phyloP scores from a whole-genome alignment of 345 rosid species.

The Carallia pectinifolia region DNA sequence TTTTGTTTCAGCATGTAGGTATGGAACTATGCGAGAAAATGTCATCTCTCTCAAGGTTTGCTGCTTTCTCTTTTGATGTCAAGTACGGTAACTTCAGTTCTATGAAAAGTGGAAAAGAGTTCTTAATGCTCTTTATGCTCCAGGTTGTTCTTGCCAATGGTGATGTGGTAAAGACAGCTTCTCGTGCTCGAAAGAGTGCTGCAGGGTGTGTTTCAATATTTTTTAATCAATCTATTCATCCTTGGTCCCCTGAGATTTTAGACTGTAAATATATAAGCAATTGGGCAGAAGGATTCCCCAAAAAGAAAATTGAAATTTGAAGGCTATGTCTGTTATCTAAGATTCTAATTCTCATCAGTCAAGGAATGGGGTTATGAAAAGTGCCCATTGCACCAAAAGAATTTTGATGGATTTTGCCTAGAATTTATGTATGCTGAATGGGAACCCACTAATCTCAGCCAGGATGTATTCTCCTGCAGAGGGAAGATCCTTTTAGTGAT shows the following conservation, averaged over 20 bases:
- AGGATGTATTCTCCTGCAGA: too few species aligned
- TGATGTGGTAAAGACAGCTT: conserved; percentile 91
- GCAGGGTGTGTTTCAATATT: conserved; percentile 66
- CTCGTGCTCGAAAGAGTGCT: conserved; percentile 96
- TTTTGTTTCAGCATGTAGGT: conserved; percentile 70
- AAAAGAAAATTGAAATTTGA: not conserved
- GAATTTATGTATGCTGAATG: not conserved
- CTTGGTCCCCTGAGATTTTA: not conserved
- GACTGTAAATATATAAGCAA: not conserved
- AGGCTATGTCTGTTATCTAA: not conserved
- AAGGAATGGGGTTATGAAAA: not conserved
- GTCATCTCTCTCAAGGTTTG: conserved; percentile 89
- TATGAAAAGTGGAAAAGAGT: conserved; percentile 2
- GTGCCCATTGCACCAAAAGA: not conserved
- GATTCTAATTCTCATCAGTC: not conserved
- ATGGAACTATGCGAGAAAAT: conserved; percentile 95
- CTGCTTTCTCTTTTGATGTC: conserved; percentile 16
- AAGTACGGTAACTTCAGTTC: not conserved
- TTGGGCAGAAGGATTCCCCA: too few species aligned
- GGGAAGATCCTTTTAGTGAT: too few species aligned
- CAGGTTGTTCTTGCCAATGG: conserved; percentile 93
- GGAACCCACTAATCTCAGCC: not conserved
- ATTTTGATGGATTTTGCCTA: not conserved
- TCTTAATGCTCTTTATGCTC: conserved; percentile 27
- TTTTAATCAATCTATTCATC: conserved; percentile 4